Percentiles rank a stretch among this genome's conserved stretches.
Evolutionary conservation across 345 rosid genomes (phyloP).

Genomic region (Eucalyptus marginata): DNA sequence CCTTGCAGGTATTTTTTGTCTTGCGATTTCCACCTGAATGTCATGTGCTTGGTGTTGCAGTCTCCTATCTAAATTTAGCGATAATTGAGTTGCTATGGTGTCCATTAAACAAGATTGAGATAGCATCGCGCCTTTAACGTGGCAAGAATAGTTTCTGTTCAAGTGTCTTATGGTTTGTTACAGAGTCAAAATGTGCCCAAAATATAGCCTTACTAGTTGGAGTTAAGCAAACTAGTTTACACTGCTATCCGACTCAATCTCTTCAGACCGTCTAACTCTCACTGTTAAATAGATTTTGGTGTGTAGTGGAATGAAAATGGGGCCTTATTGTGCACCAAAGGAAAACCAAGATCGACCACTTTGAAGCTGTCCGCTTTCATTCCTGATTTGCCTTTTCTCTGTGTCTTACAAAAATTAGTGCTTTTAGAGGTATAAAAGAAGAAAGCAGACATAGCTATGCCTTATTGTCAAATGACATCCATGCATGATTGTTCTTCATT

Average conservation of each 20-base stretch:
- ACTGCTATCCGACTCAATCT: background rate
- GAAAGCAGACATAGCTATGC: background rate
- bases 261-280: background rate
- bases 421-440: background rate
- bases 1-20: slow-evolving; percentile 62
- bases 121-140: background rate
- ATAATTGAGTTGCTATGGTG: background rate
- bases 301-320: background rate
- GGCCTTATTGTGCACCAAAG: background rate
- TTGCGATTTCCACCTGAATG: background rate
- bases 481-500: background rate
- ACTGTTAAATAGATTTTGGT: background rate
- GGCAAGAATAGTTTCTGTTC: background rate
- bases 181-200: background rate
- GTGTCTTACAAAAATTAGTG: background rate
- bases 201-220: background rate
- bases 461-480: background rate
- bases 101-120: background rate
- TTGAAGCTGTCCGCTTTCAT: background rate
- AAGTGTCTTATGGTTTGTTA: background rate
- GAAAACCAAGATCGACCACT: background rate
- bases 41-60: background rate
- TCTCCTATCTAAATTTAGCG: background rate
- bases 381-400: background rate
- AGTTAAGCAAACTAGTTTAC: background rate